A percentile compares a stretch with the other conserved stretches of the same genome.
phyloP scores from a whole-genome alignment of 768 basidiomycete species.

The Pisolithus orientalis region DNA sequence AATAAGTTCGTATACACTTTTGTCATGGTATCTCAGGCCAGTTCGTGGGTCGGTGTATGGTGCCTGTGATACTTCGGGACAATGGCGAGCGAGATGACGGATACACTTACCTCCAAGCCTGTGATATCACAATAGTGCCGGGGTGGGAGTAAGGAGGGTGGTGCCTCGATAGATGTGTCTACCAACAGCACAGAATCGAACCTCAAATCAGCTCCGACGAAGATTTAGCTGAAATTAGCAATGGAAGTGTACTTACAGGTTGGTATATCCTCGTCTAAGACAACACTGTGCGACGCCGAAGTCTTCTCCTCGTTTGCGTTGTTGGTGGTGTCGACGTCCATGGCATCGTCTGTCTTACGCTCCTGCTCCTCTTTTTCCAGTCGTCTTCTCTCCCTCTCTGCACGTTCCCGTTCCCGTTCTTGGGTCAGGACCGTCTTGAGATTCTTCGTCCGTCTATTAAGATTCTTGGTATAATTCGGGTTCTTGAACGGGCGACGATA shows the following conservation, averaged over 20 bases:
- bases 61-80: conserved; percentile 37
- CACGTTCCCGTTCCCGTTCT: conserved; percentile 72
- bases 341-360: conserved; percentile 25
- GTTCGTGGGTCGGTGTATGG: conserved; percentile 82
- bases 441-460: conserved; percentile 70
- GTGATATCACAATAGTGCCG: conserved; percentile 83
- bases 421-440: conserved; percentile 72
- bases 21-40: conserved; percentile 76
- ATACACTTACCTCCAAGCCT: conserved; percentile 57
- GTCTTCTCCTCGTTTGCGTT: conserved; percentile 4
- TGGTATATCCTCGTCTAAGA: conserved; percentile 55
- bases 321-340: conserved; percentile 44
- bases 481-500: conserved; percentile 76
- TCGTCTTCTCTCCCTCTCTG: conserved; percentile 55
- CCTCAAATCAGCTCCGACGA: background rate
- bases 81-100: background rate
- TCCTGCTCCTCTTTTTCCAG: conserved; percentile 40
- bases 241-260: conserved; percentile 48
- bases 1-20: conserved; percentile 79
- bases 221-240: background rate
- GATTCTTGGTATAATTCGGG: conserved; percentile 59
- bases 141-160: conserved; percentile 73
- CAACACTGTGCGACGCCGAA: too few species aligned
- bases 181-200: background rate
- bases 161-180: conserved; percentile 82